Percentiles rank a stretch among this genome's conserved stretches.
phyloP scores from a whole-genome alignment of 495 filamentous ascomycete species.

The Mytilinidion resinicola region DNA sequence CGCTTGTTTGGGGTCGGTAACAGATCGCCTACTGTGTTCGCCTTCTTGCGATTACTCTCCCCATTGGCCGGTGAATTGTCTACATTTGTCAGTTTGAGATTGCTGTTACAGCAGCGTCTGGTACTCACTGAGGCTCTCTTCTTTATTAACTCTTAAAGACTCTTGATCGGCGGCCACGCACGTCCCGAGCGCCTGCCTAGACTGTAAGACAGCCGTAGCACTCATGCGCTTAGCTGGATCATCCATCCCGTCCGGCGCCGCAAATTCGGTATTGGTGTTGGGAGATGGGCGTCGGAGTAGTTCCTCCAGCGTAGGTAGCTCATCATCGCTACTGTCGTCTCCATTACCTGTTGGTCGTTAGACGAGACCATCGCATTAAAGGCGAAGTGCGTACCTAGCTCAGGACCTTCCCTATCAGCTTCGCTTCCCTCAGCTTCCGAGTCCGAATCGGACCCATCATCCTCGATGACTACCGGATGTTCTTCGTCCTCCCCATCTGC shows the following conservation, averaged over 20 bases:
- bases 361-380: background rate
- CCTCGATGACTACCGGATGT: background rate
- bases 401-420: background rate
- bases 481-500: background rate
- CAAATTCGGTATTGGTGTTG: no score
- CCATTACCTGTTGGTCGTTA: background rate
- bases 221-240: no score
- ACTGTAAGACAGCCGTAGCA: no score
- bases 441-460: background rate
- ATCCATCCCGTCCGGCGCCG: no score
- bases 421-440: no score
- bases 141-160: background rate
- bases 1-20: background rate
- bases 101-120: background rate
- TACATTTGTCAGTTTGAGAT: background rate
- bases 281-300: background rate
- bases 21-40: background rate
- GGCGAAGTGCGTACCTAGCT: constrained; percentile 1
- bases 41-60: background rate
- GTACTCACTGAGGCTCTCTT: background rate
- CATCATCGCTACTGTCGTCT: background rate
- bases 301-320: background rate
- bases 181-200: background rate
- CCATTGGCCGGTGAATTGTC: background rate
- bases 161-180: background rate